Conservation (phyloP, 306 rosid species). For the Dryas alaskensis region DNA sequence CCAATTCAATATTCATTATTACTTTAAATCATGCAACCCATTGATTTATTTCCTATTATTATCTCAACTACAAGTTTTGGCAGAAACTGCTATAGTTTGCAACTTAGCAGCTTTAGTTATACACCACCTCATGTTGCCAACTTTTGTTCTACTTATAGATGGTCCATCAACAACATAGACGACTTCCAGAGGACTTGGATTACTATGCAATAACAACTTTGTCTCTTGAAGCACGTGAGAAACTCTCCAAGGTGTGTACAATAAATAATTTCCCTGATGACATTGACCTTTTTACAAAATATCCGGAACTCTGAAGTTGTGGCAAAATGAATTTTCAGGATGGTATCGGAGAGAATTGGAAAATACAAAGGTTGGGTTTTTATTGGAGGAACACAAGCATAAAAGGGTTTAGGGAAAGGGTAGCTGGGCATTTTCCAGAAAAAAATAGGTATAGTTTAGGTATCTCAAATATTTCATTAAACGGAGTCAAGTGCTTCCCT, state of each 20-base stretch:
- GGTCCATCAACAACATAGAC: constrained; percentile 84
- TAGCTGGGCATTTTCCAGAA: too few relatives aligned
- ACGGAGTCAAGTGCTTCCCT: too few relatives aligned
- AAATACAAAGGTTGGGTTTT: too few relatives aligned
- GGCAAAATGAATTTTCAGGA: neutral
- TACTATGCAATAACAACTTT: constrained; percentile 76
- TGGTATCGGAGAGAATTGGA: neutral
- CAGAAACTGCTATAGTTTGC: neutral
- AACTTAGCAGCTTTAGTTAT: constrained; percentile 10
- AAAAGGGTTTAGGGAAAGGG: too few relatives aligned
- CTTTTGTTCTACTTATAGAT: constrained; percentile 43
- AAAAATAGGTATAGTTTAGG: too few relatives aligned
- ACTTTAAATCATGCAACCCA: constrained; percentile 5
- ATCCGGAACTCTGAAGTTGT: neutral
- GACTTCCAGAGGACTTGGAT: constrained; percentile 82
- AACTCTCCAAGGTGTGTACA: constrained; percentile 76
- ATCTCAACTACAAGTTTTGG: neutral
- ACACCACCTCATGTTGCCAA: neutral
- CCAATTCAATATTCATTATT: neutral
- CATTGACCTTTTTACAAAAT: neutral
- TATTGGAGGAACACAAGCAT: too few relatives aligned
- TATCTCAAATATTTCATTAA: too few relatives aligned
- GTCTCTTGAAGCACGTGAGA: constrained; percentile 89
- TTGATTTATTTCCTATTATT: neutral
- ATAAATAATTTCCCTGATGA: neutral